Base-by-base conservation (phyloP, 768 basidiomycete species). In the Termitomyces sp. region DNA sequence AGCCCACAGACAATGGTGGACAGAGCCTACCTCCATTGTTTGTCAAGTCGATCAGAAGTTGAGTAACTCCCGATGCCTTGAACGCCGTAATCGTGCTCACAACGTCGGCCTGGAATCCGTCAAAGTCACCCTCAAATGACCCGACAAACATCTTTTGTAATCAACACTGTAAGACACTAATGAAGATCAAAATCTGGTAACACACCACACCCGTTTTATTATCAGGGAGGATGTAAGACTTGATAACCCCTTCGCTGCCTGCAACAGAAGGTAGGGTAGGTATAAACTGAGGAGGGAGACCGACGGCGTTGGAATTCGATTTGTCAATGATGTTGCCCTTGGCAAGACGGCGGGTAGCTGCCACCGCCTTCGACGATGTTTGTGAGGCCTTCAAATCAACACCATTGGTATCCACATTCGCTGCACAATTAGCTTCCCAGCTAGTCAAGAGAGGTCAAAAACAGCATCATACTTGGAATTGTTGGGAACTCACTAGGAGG, bases 181-280 rank as follows among this genome's bases (percentile, higher is more conserved):
- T n/a, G 13, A 18, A 18, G 32, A 38, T 48, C 22, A 4, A n/a
- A 42, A 36, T 38, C 20, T 55, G 28, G 28, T 45, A 8, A 76
- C 83, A 65, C 58, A 86, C 84, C 6, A 87, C 87, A 16, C 85
- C 86, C 1, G 85, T 87, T 63, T 78, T 77, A 24, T 80, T 82
- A 60, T 79, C 81, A 2, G 84, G 80, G 9, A 87, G 73, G 28
- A 87, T 74, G 67, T 75, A 87, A 1, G 83, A 82, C 68, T 84
- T 82, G 64, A 86, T 81, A 8, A 82, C 80, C 24, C 81, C 84
- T 42, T 70, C 69, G 57, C 79, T 84, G 3, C 82, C 85, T 35
- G 74, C 70, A 4, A 79, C 73, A 3, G 75, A 68, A 1, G 82
- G 79, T 3, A 81, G 65, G 7, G 74, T 80, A 0, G 86, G 86